Conservation (phyloP, 768 basidiomycete species). For the Multifurca ochricompacta region DNA sequence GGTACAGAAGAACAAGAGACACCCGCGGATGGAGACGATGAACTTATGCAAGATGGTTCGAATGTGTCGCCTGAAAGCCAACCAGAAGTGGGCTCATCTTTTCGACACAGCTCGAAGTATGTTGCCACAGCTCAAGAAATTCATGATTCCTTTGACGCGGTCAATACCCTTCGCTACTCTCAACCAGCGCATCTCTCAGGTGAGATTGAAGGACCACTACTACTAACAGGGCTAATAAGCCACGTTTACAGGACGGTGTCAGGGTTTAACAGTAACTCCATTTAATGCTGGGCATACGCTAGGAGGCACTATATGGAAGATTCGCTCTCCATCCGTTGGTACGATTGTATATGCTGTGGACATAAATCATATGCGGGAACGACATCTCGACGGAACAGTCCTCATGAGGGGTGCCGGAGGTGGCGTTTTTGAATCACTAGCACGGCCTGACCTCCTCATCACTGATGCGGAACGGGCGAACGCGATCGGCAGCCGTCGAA, state of each 20-base stretch:
- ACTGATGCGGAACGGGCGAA: conserved; percentile 84
- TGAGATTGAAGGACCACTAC: conserved; percentile 23
- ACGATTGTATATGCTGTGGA: conserved; percentile 93
- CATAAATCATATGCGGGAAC: conserved; percentile 93
- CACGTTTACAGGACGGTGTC: conserved; percentile 57
- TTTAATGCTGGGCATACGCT: conserved; percentile 93
- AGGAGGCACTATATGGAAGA: conserved; percentile 97
- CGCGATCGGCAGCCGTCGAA: conserved; percentile 77
- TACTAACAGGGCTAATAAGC: not conserved
- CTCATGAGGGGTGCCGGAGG: conserved; percentile 68
- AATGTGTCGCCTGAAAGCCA: conserved; percentile 26
- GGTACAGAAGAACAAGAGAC: not conserved
- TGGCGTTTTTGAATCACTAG: conserved; percentile 76
- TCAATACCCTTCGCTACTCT: conserved; percentile 90
- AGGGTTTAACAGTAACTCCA: conserved; percentile 89
- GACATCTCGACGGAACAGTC: conserved; percentile 91
- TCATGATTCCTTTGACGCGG: conserved; percentile 84
- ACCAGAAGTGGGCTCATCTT: conserved; percentile 23
- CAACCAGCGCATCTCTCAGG: conserved; percentile 95
- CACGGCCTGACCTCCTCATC: conserved; percentile 87
- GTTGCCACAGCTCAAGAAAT: conserved; percentile 79
- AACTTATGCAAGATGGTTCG: conserved; percentile 24
- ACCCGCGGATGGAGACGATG: conserved; percentile 8
- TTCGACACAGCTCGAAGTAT: conserved; percentile 35
- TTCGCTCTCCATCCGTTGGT: conserved; percentile 94